A percentile compares a stretch with the other conserved stretches of the same genome.
phyloP scores from a whole-genome alignment of 116 monocot species.

The Trichopus zeylanicus region DNA sequence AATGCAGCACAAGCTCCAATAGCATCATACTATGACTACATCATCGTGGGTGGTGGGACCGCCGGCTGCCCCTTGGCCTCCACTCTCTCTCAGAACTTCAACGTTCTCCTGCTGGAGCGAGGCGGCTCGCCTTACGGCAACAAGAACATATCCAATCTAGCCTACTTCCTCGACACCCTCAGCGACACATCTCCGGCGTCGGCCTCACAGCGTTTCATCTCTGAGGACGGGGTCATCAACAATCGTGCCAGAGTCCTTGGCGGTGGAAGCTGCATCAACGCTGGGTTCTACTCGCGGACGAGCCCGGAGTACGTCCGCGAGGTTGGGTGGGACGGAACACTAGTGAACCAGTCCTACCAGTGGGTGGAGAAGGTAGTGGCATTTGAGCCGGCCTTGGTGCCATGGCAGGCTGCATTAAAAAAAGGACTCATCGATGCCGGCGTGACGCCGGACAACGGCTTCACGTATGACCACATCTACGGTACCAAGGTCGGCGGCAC shows the following conservation, averaged over 20 bases:
- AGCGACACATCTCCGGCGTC: constrained; percentile 51
- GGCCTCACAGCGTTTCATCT: too few relatives aligned
- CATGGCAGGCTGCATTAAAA: neutral
- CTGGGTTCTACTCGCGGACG: too few relatives aligned
- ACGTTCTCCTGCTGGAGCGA: constrained; percentile 65
- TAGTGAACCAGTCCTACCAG: too few relatives aligned
- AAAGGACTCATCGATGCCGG: constrained; percentile 3
- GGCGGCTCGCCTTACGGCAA: constrained; percentile 72
- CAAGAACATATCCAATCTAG: constrained; percentile 52
- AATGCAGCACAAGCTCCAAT: too few relatives aligned
- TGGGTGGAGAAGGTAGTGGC: too few relatives aligned
- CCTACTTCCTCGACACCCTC: constrained; percentile 49
- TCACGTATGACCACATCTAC: constrained; percentile 8
- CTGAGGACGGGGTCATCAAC: constrained; percentile 9
- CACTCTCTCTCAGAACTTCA: too few relatives aligned
- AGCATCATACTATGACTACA: too few relatives aligned
- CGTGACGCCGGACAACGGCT: constrained; percentile 6
- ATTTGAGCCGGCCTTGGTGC: too few relatives aligned
- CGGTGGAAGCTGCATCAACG: constrained; percentile 77
- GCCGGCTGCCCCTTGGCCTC: too few relatives aligned
- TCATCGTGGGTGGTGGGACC: too few relatives aligned
- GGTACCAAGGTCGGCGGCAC: too few relatives aligned
- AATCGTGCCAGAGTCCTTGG: constrained; percentile 71
- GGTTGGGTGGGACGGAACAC: constrained; percentile 40
- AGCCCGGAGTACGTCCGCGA: constrained; percentile 26